These are phyloP conservation scores for Cercophora scortea DNA, from an alignment of 495 filamentous ascomycete genomes.

Conservation along the genomic window DNA sequence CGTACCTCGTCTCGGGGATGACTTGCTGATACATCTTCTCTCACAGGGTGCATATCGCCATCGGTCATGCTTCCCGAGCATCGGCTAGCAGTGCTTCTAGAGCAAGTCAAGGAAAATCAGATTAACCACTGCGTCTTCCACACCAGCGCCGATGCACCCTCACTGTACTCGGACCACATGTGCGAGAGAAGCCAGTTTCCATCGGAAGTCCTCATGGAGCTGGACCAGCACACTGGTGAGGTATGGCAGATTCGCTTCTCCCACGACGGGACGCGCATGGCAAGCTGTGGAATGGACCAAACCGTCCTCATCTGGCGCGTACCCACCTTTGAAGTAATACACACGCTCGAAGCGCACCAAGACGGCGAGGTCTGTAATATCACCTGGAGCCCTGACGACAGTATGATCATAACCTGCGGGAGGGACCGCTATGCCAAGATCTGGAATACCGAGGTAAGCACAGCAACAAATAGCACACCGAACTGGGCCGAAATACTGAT, in stretches of 20 bases:
- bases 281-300: slow-evolving; percentile 69
- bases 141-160: slow-evolving; percentile 69
- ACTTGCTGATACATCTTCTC: slow-evolving; percentile 3
- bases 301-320: slow-evolving; percentile 80
- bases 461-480: not conserved
- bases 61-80: slow-evolving; percentile 98
- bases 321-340: slow-evolving; percentile 53
- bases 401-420: slow-evolving; percentile 73
- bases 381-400: slow-evolving; percentile 88
- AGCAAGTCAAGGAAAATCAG: slow-evolving; percentile 74
- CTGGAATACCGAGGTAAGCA: slow-evolving; percentile 69
- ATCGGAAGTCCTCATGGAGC: slow-evolving; percentile 51
- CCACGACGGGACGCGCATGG: slow-evolving; percentile 76
- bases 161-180: slow-evolving; percentile 79
- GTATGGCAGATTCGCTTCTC: slow-evolving; percentile 90
- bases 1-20: not conserved
- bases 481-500: not conserved
- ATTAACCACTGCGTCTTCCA: slow-evolving; percentile 83
- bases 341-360: slow-evolving; percentile 56
- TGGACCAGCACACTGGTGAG: slow-evolving; percentile 73
- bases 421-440: slow-evolving; percentile 65
- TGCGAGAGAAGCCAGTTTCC: slow-evolving; percentile 81
- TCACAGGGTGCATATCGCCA: slow-evolving; percentile 77
- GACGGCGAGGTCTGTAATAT: slow-evolving; percentile 60
- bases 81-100: slow-evolving; percentile 75